Percentiles rank a stretch among this genome's conserved stretches.
These are phyloP conservation scores for Ocimum tenuiflorum DNA, from an alignment of 257 asterid genomes.

Conservation along the genomic window DNA sequence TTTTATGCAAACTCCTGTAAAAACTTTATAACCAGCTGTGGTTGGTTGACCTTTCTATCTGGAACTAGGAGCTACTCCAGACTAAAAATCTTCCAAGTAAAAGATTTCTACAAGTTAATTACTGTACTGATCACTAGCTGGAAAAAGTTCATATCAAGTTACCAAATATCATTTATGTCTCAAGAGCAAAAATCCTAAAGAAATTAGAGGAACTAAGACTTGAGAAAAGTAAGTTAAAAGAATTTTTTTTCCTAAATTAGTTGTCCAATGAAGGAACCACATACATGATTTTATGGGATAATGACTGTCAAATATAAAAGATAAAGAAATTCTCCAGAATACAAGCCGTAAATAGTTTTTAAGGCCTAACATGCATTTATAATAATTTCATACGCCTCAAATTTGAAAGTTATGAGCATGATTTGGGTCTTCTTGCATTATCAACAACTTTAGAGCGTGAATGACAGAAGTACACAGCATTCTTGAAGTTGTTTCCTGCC, in stretches of 20 bases:
- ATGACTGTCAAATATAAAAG: background rate
- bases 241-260: background rate
- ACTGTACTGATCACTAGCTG: background rate
- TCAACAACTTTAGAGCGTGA: background rate
- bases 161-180: background rate
- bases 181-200: conserved; percentile 1
- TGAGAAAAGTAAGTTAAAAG: no score
- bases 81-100: background rate
- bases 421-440: background rate
- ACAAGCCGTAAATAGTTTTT: background rate
- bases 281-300: background rate
- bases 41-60: background rate
- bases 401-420: background rate
- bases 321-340: background rate
- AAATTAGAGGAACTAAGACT: background rate
- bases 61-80: background rate
- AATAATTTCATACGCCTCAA: background rate
- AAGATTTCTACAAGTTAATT: background rate
- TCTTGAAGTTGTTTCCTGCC: background rate
- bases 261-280: background rate
- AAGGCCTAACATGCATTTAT: background rate
- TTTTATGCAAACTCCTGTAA: background rate
- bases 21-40: background rate
- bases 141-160: background rate
- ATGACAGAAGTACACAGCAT: conserved; percentile 3